These are phyloP conservation scores for Melocanna baccifera DNA, from an alignment of 176 grass and related monocot genomes.

Conservation along the genomic window DNA sequence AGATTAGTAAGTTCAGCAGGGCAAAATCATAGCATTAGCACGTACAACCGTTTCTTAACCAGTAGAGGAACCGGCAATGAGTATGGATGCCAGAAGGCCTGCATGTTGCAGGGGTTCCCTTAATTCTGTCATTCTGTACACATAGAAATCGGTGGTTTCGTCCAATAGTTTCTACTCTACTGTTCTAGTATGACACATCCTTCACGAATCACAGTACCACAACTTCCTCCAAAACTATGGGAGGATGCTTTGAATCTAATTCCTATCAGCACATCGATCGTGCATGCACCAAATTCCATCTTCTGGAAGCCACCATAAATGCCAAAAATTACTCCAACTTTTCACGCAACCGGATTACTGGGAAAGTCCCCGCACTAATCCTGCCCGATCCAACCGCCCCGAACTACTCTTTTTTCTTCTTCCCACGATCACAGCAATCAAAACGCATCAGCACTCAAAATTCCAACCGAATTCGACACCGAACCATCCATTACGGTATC, in stretches of 20 bases:
- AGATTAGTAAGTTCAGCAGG: background rate
- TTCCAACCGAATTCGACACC: background rate
- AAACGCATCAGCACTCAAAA: background rate
- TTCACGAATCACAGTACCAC: constrained; percentile 14
- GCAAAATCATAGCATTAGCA: background rate
- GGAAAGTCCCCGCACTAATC: constrained; percentile 3
- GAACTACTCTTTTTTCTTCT: background rate
- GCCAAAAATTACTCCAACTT: background rate
- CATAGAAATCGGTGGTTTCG: background rate
- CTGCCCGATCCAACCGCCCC: background rate
- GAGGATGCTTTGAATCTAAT: background rate
- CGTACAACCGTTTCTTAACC: background rate
- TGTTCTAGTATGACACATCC: background rate
- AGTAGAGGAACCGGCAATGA: background rate
- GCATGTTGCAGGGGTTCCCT: background rate
- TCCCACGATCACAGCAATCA: background rate
- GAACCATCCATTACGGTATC: background rate
- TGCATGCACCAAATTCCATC: constrained; percentile 17
- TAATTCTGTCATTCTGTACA: background rate
- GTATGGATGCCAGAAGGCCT: background rate
- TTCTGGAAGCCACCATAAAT: constrained; percentile 4
- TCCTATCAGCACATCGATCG: background rate
- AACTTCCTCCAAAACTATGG: background rate
- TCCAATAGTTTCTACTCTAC: constrained; percentile 1
- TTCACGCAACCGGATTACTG: background rate